Evolutionary conservation across 1,139 yeast genomes (phyloP), one percentile per base, ranked within the genome.

Genomic region (Arxiozyma slooffiae): DNA sequence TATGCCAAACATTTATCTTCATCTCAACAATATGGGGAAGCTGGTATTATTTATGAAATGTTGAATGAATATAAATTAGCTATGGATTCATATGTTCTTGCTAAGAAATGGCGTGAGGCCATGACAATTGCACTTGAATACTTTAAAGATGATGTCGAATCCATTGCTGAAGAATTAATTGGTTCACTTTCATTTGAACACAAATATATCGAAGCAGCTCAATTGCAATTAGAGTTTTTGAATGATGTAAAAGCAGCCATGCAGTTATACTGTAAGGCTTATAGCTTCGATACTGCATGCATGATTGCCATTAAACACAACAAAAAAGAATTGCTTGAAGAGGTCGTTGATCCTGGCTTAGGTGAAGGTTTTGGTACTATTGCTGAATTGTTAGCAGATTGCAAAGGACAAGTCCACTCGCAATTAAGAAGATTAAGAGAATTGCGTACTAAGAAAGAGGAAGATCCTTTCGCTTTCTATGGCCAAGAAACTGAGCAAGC

Each of bases 311-410:
- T 71, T 9, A 71, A 69, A 47, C 73, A 76, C 47, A 61, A 66
- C 1, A 69, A 67, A 52, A 54, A 67, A 0, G 80, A 79, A 21
- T 67, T 84, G 38, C 63, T 86, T 37, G 80, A 76, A 48, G 67
- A 75, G 1, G 69, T 83, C 14, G 78, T 90, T 46, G 95, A 87
- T 59, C 79, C 82, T 2, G 86, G 82, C 41, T 70, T 92, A 43
- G 81, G 84, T 48, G 97, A 92, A 66, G 94, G 95, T 1, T 94
- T 89, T 68, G 95, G 94, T 55, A 74, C 79, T 0, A 75, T 89
- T 57, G 92, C 95, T 2, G 97, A 94, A 67, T 73, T 92, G 38
- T 70, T 90, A 48, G 94, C 97, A 16, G 99, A 94, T 66, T 92
- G 97, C 71, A 81, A 80, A 60, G 80, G 85, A 11, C 99, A 94